Percentiles rank a stretch among this genome's conserved stretches.
These are phyloP conservation scores for Exserohilum rostratum DNA, from an alignment of 2,329 filamentous ascomycete species.

Conservation along the genomic window DNA sequence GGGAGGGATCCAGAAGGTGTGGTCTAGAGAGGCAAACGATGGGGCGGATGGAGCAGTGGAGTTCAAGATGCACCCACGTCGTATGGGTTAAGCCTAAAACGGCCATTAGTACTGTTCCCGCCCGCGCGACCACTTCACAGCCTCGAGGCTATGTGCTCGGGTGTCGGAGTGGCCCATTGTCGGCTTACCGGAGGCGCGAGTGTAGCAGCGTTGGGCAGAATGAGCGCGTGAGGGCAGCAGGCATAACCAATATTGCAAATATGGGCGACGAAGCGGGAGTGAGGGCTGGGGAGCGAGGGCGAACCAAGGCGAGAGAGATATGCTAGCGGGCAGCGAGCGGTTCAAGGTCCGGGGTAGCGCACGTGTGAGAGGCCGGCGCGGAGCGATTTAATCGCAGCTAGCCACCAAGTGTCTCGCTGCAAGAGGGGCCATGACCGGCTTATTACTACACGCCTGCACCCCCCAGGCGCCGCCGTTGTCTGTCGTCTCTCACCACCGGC, in stretches of 20 bases:
- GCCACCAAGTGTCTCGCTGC: not conserved
- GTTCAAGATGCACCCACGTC: slow-evolving; percentile 15
- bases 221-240: not conserved
- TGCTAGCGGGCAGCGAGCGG: slow-evolving; percentile 4
- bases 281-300: slow-evolving; percentile 3
- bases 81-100: slow-evolving; percentile 16
- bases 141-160: slow-evolving; percentile 18
- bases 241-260: slow-evolving; percentile 1
- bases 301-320: slow-evolving; percentile 14
- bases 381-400: slow-evolving; percentile 14
- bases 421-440: slow-evolving; percentile 2
- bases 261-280: not conserved
- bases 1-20: slow-evolving; percentile 18
- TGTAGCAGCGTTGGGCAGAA: not conserved
- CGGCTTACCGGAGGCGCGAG: slow-evolving; percentile 9
- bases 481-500: not conserved
- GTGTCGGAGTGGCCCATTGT: slow-evolving; percentile 3
- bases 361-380: slow-evolving; percentile 16
- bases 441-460: not conserved
- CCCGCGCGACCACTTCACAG: slow-evolving; percentile 22
- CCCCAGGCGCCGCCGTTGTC: not conserved
- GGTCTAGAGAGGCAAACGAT: slow-evolving; percentile 15
- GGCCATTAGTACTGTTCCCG: slow-evolving; percentile 12
- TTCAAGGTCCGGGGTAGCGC: slow-evolving; percentile 8
- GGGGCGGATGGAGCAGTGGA: slow-evolving; percentile 10